phyloP scores from a whole-genome alignment of 2,329 filamentous ascomycete genomes.

The Colletotrichum lentis region DNA sequence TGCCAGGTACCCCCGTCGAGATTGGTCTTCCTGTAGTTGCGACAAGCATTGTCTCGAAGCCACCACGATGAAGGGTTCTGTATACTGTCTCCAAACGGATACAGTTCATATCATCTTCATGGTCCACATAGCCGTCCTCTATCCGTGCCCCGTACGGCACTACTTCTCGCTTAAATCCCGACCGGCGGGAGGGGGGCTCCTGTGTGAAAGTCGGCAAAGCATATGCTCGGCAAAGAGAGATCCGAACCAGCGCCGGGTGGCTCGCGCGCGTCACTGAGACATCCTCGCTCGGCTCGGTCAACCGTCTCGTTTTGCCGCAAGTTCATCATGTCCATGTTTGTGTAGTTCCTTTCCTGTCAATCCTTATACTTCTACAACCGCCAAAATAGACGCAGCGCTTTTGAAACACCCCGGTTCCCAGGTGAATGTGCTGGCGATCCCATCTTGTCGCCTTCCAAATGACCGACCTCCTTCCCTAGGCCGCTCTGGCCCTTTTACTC shows the following conservation, averaged over 20 bases:
- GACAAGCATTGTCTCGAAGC: constrained; percentile 23
- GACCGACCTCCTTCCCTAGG: not conserved
- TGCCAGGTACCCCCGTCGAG: not conserved
- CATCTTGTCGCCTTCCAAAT: constrained; percentile 8
- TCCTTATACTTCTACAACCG: constrained; percentile 29
- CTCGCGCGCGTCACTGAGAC: not conserved
- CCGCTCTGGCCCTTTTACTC: constrained; percentile 37
- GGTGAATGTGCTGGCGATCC: constrained; percentile 8
- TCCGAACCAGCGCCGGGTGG: constrained; percentile 19
- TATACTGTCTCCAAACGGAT: not conserved
- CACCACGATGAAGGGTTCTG: not conserved
- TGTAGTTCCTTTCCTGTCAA: constrained; percentile 25
- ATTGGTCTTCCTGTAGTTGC: constrained; percentile 11
- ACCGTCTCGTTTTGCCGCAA: not conserved
- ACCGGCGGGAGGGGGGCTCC: not conserved
- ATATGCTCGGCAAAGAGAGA: not conserved
- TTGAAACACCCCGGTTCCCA: constrained; percentile 11
- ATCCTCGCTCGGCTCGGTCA: not conserved
- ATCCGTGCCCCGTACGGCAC: too few relatives aligned
- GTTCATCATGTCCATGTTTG: constrained; percentile 27
- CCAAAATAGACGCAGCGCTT: constrained; percentile 31
- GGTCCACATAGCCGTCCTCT: too few relatives aligned
- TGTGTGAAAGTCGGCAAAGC: not conserved
- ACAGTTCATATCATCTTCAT: not conserved
- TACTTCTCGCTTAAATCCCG: not conserved